These are phyloP conservation scores for Lanzia echinophila DNA, from an alignment of 2,329 filamentous ascomycete genomes.

Conservation along the genomic window DNA sequence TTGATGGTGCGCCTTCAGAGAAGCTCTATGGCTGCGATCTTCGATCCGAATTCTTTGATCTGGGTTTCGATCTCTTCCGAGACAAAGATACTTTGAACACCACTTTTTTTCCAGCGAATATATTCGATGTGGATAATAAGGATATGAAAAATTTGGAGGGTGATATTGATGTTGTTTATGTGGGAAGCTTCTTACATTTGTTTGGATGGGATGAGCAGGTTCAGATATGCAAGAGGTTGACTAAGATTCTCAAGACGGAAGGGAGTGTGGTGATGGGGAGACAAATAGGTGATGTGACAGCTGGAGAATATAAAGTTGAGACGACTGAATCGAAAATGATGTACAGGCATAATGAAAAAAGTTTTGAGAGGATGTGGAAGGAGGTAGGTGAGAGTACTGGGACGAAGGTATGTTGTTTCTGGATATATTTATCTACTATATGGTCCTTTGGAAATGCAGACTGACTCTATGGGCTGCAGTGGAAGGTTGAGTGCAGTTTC, in stretches of 20 bases:
- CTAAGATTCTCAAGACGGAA: conserved; percentile 11
- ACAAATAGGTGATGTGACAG: conserved; percentile 21
- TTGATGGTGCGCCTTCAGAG: conserved; percentile 30
- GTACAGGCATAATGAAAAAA: conserved; percentile 8
- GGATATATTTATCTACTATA: neutral
- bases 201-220: conserved; percentile 9
- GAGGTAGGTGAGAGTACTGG: conserved; percentile 15
- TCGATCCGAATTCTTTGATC: conserved; percentile 29
- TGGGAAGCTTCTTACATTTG: conserved; percentile 10
- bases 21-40: conserved; percentile 29
- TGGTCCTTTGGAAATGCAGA: neutral
- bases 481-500: neutral
- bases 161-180: conserved; percentile 18
- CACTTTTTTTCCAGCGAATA: conserved; percentile 29
- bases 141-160: conserved; percentile 16
- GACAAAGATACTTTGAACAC: conserved; percentile 29
- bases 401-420: conserved; percentile 8
- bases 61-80: conserved; percentile 33
- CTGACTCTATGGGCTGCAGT: neutral
- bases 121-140: conserved; percentile 25
- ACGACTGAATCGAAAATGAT: neutral
- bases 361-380: conserved; percentile 15
- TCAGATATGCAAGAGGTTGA: conserved; percentile 25
- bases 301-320: neutral
- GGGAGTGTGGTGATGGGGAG: conserved; percentile 1